Evolutionary conservation across 176 grass and related monocot genomes (phyloP).

Genomic region (Hyparrhenia diplandra): DNA sequence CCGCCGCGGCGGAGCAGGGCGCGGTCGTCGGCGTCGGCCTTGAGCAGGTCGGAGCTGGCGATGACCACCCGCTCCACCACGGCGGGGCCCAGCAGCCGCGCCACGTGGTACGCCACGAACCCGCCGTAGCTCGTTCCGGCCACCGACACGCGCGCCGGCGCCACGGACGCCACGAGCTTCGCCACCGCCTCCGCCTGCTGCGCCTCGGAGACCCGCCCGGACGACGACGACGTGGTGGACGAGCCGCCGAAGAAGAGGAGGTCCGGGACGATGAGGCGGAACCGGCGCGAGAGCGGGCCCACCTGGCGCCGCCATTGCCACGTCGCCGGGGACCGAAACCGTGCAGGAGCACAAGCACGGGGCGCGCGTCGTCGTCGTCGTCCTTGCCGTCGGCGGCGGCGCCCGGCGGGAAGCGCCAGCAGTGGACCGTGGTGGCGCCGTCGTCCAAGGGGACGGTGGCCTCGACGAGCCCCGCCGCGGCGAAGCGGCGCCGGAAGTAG

Average conservation of each 20-base stretch:
- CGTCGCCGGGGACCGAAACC: slow-evolving; percentile 58
- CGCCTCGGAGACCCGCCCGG: slow-evolving; percentile 51
- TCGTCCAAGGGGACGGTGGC: slow-evolving; percentile 40
- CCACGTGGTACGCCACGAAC: slow-evolving; percentile 80
- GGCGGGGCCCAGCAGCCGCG: slow-evolving; percentile 41
- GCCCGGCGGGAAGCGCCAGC: slow-evolving; percentile 31
- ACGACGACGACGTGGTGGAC: slow-evolving; percentile 19
- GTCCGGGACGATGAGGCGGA: slow-evolving; percentile 80
- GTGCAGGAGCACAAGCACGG: slow-evolving; percentile 77
- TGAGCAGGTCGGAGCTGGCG: slow-evolving; percentile 86
- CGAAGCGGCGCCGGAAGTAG: slow-evolving; percentile 52
- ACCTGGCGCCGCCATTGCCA: slow-evolving; percentile 83
- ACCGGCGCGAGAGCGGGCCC: slow-evolving; percentile 44
- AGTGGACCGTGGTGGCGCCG: slow-evolving; percentile 57
- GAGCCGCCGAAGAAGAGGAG: slow-evolving; percentile 92
- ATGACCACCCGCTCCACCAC: slow-evolving; percentile 56
- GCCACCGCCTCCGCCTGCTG: slow-evolving; percentile 64
- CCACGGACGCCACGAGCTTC: slow-evolving; percentile 41
- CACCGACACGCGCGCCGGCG: slow-evolving; percentile 27
- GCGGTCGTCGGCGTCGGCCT: slow-evolving; percentile 59
- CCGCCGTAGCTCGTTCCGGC: slow-evolving; percentile 90
- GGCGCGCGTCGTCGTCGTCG: background rate
- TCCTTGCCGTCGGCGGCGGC: no score
- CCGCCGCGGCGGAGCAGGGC: slow-evolving; percentile 41
- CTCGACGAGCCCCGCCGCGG: slow-evolving; percentile 50